Percentiles rank a stretch among this genome's conserved stretches.
Conservation (phyloP, 306 rosid genomes). For the Vigna nakashimae region DNA sequence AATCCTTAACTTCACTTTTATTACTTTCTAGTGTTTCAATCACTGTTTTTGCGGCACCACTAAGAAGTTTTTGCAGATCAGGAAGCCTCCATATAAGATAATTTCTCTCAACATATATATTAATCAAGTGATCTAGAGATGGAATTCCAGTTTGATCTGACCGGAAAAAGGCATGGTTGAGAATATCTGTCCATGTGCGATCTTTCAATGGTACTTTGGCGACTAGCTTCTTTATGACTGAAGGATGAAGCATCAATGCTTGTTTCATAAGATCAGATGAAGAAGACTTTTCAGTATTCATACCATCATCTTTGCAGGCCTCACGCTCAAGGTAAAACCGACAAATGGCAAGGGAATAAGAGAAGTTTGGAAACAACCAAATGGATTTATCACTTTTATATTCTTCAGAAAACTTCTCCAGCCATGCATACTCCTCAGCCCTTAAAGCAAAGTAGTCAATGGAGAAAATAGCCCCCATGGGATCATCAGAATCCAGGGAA, state of each 20-base stretch:
- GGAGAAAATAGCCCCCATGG: conserved; percentile 91
- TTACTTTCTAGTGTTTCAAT: conserved; percentile 67
- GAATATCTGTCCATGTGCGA: conserved; percentile 67
- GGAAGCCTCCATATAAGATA: conserved; percentile 95
- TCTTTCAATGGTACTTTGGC: conserved; percentile 93
- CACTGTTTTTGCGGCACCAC: conserved; percentile 71
- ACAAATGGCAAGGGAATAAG: conserved; percentile 86
- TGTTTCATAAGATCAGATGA: conserved; percentile 90
- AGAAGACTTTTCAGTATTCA: conserved; percentile 60
- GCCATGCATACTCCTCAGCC: conserved; percentile 94
- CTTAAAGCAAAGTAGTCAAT: conserved; percentile 87
- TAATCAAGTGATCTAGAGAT: conserved; percentile 86
- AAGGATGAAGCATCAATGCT: conserved; percentile 97
- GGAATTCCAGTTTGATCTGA: conserved; percentile 71
- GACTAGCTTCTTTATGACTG: conserved; percentile 78
- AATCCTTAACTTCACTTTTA: conserved; percentile 68
- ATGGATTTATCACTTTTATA: conserved; percentile 82
- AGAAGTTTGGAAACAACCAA: conserved; percentile 93
- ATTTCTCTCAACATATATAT: conserved; percentile 84
- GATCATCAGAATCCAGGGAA: conserved; percentile 90
- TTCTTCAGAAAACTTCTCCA: conserved; percentile 82
- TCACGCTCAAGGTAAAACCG: conserved; percentile 79
- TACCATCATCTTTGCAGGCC: conserved; percentile 49
- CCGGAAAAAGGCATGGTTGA: conserved; percentile 69
- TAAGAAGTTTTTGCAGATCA: conserved; percentile 76